Base-by-base conservation (phyloP, 2,329 filamentous ascomycete species). In the Diplodia scrobiculata region DNA sequence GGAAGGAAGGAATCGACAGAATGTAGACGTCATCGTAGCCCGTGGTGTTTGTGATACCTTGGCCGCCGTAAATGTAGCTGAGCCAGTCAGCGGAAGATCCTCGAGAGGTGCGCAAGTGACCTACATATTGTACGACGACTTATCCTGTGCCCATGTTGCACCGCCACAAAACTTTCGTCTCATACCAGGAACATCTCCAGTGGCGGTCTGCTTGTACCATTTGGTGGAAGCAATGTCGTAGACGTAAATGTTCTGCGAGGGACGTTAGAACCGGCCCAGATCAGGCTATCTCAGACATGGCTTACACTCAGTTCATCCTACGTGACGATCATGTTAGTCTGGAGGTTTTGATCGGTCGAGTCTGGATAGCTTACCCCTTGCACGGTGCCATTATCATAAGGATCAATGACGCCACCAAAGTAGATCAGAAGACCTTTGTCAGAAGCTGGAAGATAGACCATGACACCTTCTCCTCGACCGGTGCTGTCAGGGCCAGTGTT, bases 21-120 rank as follows among this genome's bases (percentile, higher is more conserved):
- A 89, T 84, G 70, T 87, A 89, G 65, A 85, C 80, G 75, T 89
- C 86, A 70, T 88, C 84, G 71, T 81, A 88, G 25, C 84, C 86
- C 14, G 80, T 76, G 0, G 79, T 78, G 45, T 82, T 75, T 1
- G 79, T 77, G 63, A 85, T 80, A 7, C 81, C 81, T 27, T 80
- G 78, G 17, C 87, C 87, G 51, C 87, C 87, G 70, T 88, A 88
- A 2, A 88, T 72, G 69, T 89, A 88, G 41, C 85, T 87, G 58
- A 38, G n/a, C 41, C 10, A 10, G 41, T 62, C 58, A 62, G 58
- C 34, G 17, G 17, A 5, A 34, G 27, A 7, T 25, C 10, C 32
- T 14, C 27, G 6, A 65, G 25, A 29, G 11, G 54, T 38, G 14
- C 27, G 5, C 17, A 11, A 48, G 10, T 54, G 51, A 75, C 84